Base-by-base conservation (phyloP, 257 asterid genomes). In the Salvia rosmarinus region DNA sequence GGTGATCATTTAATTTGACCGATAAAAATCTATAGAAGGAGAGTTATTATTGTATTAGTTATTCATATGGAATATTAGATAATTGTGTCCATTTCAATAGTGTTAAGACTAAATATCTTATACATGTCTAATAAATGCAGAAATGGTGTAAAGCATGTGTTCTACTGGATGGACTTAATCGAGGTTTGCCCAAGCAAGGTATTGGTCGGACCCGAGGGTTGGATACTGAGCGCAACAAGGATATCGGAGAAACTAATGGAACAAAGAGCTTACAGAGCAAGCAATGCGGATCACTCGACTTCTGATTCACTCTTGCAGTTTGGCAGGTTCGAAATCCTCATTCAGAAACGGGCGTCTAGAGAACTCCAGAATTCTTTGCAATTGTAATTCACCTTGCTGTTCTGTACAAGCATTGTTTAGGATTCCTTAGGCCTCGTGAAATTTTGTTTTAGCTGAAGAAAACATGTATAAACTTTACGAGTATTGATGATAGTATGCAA, bases 121-220 rank as follows among this genome's bases (percentile, higher is more conserved):
- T 65, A 57, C 16, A 7, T 20, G 47, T 56, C 7, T n/a, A 17
- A 67, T 67, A 57, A 76, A 3, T 80, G 79, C 89, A 93, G 98
- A 90, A 90, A 89, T 87, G 97, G 96, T 93, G 97, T 51, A 93
- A 93, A 80, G 98, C 98, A 9, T 93, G 97, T 63, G 97, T 93
- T 58, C 85, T 93, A 78, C 82, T 90, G 63, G 97, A 93, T 62
- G 97, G 97, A 30, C 86, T 93, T 54, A 93, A 90, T 72, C 97
- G 96, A 13, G 98, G 97, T 74, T 81, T 93, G 73, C 98, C 98
- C 19, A 93, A 90, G 81, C 78, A 89, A 75, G 98, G 98, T 7
- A 89, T 90, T 23, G 89, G 96, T 47, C 85, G 97, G 70, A 82
- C 77, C 76, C 86, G 90, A 50, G 92, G 75, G 60, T 20, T 75